Conservation (phyloP, 768 basidiomycete genomes). For the Tremella yokohamensis region DNA sequence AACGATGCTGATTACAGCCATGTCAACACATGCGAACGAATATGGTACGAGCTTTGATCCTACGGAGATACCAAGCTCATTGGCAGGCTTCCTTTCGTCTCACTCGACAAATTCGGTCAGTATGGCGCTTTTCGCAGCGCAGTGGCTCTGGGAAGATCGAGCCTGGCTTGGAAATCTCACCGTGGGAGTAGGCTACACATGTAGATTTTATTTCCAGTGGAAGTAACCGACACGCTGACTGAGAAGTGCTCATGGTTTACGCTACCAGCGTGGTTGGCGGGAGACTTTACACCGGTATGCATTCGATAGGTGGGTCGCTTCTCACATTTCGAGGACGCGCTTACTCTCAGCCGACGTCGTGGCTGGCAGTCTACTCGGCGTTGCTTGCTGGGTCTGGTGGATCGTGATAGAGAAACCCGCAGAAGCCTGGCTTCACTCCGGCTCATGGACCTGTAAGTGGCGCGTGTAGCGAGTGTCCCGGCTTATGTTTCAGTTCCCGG, state of each 20-base stretch:
- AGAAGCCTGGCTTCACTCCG: slow-evolving; percentile 51
- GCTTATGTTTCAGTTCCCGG: slow-evolving; percentile 29
- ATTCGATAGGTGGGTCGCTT: slow-evolving; percentile 40
- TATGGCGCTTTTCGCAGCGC: slow-evolving; percentile 70
- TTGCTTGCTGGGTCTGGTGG: slow-evolving; percentile 61
- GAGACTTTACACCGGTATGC: slow-evolving; percentile 51
- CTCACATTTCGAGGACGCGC: neutral
- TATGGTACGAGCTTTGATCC: slow-evolving; percentile 7
- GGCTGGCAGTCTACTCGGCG: slow-evolving; percentile 58
- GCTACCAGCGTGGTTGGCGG: slow-evolving; percentile 49
- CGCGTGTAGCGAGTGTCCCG: neutral
- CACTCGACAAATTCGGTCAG: slow-evolving; percentile 89
- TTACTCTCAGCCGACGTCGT: slow-evolving; percentile 42
- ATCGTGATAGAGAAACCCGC: slow-evolving; percentile 51
- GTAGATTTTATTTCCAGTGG: slow-evolving; percentile 10
- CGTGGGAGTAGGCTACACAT: slow-evolving; percentile 18
- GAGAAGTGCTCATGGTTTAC: slow-evolving; percentile 37
- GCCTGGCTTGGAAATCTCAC: slow-evolving; percentile 9
- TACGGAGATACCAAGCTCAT: slow-evolving; percentile 1
- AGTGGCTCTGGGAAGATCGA: slow-evolving; percentile 31
- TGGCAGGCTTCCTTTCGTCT: slow-evolving; percentile 80
- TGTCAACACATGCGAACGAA: slow-evolving; percentile 14
- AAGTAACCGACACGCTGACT: slow-evolving; percentile 8
- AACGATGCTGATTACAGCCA: slow-evolving; percentile 1
- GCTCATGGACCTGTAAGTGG: slow-evolving; percentile 48